Evolutionary conservation across 306 rosid species (phyloP), one percentile per base, ranked within the genome.

Genomic region (Trichosanthes cucumerina): DNA sequence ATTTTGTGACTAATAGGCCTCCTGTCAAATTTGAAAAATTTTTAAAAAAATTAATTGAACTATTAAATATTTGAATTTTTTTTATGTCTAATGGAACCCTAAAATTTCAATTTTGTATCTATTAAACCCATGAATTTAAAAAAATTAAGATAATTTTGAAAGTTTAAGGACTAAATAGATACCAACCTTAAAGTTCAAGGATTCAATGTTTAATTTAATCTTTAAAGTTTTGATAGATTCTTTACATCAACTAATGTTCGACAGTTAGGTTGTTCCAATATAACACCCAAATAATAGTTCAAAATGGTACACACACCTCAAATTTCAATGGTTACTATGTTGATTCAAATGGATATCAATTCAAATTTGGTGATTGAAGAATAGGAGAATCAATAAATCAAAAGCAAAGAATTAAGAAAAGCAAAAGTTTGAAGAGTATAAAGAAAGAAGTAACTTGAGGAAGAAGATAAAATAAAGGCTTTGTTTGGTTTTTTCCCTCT

Each of bases 401-500:
- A 69, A 43, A 70, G n/a, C 54, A 69, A 69, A 23, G 19, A 21
- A 39, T 9, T 41, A 69, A 69, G 2, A 71, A 71, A 47, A 71
- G 58, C 23, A 24, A 71, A 71, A 46, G 76, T 28, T 28, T 28
- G 3, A 71, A 46, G n/a, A 47, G 0, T 11, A 47, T 44, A 52
- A 52, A 52, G 57, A 16, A 53, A 53, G 52, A 23, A 7, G 58
- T 44, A 23, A 38, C 76, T 71, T 71, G 39, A 26, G 77, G 53
- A 46, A 46, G 38, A 71, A 71, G 77, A 46, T 71, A 21, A 68
- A 49, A 6, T n/a, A n/a, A n/a, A 19, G 54, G 10, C 11, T 2
- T 38, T 4, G n/a, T 70, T 21, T 70, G 76, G 14, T 23, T 70
- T n/a, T 43, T 71, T 24, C 77, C 77, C 77, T 71, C 77, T 71